Percentiles rank a stretch among this genome's conserved stretches.
These are phyloP conservation scores for Sparassis latifolia DNA, from an alignment of 1,284 basidiomycete genomes.

Conservation along the genomic window DNA sequence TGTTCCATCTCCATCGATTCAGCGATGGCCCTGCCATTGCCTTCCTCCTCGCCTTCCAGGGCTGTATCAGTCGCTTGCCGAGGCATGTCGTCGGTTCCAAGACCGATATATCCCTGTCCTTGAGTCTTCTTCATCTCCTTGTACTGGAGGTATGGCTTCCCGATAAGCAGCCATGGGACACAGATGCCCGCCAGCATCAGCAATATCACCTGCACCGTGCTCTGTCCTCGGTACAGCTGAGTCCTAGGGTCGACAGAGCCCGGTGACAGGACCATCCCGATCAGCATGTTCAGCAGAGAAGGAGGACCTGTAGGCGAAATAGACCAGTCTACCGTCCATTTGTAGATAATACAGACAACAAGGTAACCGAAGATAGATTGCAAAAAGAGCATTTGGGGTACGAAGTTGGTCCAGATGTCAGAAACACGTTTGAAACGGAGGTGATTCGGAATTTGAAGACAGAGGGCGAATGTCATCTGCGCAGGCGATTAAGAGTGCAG, in stretches of 20 bases:
- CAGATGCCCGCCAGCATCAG: constrained; percentile 81
- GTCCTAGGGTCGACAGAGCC: constrained; percentile 67
- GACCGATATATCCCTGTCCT: constrained; percentile 78
- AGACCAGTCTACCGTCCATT: constrained; percentile 94
- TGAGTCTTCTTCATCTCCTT: constrained; percentile 86
- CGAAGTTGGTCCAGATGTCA: constrained; percentile 91
- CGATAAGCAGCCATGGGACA: constrained; percentile 92
- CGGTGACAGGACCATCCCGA: constrained; percentile 89
- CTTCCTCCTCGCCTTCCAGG: constrained; percentile 82
- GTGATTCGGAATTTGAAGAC: constrained; percentile 93
- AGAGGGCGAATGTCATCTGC: constrained; percentile 97
- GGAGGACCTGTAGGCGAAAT: constrained; percentile 70
- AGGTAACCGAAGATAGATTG: constrained; percentile 98
- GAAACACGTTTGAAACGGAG: constrained; percentile 83
- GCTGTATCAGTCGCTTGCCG: constrained; percentile 49
- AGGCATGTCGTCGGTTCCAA: constrained; percentile 43
- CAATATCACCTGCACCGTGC: constrained; percentile 78
- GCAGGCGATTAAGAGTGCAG: constrained; percentile 13
- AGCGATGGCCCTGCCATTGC: constrained; percentile 67
- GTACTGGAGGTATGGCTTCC: constrained; percentile 92
- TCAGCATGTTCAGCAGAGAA: constrained; percentile 92
- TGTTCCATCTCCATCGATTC: constrained; percentile 65
- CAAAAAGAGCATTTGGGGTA: constrained; percentile 96
- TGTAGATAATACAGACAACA: constrained; percentile 93
- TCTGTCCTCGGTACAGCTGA: constrained; percentile 86